Base-by-base conservation (phyloP, 257 asterid species). In the Solanum megistacrolobum region DNA sequence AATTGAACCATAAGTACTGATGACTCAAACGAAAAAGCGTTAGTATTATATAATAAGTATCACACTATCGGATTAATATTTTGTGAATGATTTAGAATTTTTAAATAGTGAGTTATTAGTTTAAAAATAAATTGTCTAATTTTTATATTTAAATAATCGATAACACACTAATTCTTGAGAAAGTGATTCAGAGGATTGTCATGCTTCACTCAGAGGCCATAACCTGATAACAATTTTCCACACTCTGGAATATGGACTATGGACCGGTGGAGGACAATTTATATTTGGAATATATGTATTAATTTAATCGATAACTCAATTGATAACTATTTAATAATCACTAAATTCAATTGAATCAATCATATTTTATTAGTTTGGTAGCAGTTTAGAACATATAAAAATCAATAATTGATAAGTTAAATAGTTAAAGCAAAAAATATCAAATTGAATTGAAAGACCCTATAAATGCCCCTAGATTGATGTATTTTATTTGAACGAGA, bases 111-210 rank as follows among this genome's bases (percentile, higher is more conserved):
- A 62, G 1, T 62, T 62, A 62, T 4, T 62, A 5, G 3, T 60
- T 21, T 0, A 8, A 23, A 5, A n/a, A 4, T 4, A 8, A 10
- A n/a, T 62, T 4, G 1, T 10, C 32, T 62, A 62, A 2, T 62
- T 62, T 62, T n/a, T 10, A n/a, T 65, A n/a, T 10, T 0, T 0
- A 21, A n/a, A 2, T 23, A 62, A 62, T 23, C 7, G 3, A 62
- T 2, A 23, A 62, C 1, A 0, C 31, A 2, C 2, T 60, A 60
- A 21, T 60, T 0, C 27, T 3, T 0, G 1, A 55, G 11, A 0
- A 20, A 60, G 29, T 60, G 27, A 60, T 60, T 58, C 1, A 21
- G 12, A 58, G 68, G 1, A 21, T 21, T 58, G 27, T 3, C 68
- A 7, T 20, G 68, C 12, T 58, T 58, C 68, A 58, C 8, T 58